A percentile compares a stretch with the other conserved stretches of the same genome.
Conservation (phyloP, 2,329 filamentous ascomycete genomes). For the Ascosphaera acerosa region DNA sequence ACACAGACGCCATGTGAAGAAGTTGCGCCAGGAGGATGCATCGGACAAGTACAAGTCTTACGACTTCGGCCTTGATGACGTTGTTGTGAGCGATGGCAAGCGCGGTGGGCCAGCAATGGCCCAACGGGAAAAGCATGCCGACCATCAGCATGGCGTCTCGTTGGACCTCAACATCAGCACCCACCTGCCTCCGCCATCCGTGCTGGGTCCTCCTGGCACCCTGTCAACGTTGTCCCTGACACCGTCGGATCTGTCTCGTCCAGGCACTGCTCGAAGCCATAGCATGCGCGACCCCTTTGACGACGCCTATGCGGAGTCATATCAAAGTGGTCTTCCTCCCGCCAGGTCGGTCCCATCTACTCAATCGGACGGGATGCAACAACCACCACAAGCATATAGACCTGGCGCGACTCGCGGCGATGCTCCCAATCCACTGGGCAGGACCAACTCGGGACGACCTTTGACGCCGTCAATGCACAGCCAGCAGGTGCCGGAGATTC, state of each 20-base stretch:
- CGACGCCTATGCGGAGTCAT: slow-evolving; percentile 1
- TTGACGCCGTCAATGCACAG: background rate
- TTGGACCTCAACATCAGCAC: slow-evolving; percentile 46
- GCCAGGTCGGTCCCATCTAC: slow-evolving; percentile 6
- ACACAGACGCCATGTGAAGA: slow-evolving; percentile 52
- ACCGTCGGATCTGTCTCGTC: background rate
- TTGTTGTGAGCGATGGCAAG: slow-evolving; percentile 13
- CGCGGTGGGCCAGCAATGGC: slow-evolving; percentile 30
- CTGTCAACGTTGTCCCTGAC: background rate
- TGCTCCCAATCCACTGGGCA: background rate
- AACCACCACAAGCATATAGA: background rate
- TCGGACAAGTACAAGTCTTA: slow-evolving; percentile 73
- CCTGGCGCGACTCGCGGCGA: slow-evolving; percentile 1
- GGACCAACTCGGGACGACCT: background rate
- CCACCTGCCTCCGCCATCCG: slow-evolving; percentile 14
- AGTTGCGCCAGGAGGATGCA: slow-evolving; percentile 48
- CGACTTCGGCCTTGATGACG: slow-evolving; percentile 60
- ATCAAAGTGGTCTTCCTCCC: background rate
- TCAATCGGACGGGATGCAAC: slow-evolving; percentile 5
- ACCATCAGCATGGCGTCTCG: slow-evolving; percentile 26
- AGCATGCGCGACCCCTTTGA: background rate
- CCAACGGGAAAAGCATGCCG: slow-evolving; percentile 18
- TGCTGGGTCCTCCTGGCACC: background rate
- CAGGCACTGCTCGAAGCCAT: background rate
- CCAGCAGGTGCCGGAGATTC: background rate